phyloP scores from a whole-genome alignment of 345 rosid genomes.

The Gossypium raimondii region DNA sequence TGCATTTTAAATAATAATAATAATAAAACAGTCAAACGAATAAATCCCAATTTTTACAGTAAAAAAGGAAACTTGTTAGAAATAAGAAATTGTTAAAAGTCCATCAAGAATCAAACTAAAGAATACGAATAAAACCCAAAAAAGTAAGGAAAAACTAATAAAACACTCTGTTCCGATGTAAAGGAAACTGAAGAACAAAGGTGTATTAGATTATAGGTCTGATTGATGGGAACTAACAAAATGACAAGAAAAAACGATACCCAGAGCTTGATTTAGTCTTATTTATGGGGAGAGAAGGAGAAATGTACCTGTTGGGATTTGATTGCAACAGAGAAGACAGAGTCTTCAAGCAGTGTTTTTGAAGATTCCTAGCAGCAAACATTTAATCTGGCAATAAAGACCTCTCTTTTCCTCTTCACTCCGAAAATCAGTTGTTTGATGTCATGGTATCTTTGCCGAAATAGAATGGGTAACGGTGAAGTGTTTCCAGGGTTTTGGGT shows the following conservation, averaged over 20 bases:
- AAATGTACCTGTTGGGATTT: slow-evolving; percentile 41
- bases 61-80: too few relatives aligned
- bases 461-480: neutral
- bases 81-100: neutral
- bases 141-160: neutral
- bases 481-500: slow-evolving; percentile 26
- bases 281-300: neutral
- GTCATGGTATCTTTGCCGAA: neutral
- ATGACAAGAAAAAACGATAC: neutral
- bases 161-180: neutral
- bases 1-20: slow-evolving; percentile 15
- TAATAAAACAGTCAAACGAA: neutral
- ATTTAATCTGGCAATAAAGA: slow-evolving; percentile 26
- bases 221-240: neutral
- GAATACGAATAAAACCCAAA: neutral
- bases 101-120: neutral
- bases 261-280: neutral
- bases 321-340: slow-evolving; percentile 48
- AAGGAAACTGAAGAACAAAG: neutral
- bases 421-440: slow-evolving; percentile 8
- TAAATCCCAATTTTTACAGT: neutral
- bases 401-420: slow-evolving; percentile 12
- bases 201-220: neutral
- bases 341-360: slow-evolving; percentile 35
- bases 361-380: slow-evolving; percentile 58